Evolutionary conservation across 2,329 filamentous ascomycete genomes (phyloP).

Genomic region (Fusarium camptoceras): DNA sequence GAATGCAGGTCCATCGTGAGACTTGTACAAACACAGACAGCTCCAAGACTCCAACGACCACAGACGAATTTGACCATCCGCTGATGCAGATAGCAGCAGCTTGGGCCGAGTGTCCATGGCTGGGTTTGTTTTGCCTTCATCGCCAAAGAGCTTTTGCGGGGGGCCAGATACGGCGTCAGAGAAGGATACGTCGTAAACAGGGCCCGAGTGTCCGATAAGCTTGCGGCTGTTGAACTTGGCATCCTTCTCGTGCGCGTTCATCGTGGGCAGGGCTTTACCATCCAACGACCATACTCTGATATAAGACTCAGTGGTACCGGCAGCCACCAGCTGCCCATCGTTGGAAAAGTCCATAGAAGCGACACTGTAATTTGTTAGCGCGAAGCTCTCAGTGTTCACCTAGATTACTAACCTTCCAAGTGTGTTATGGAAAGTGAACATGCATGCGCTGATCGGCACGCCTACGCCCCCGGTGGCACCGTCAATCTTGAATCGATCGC

Average conservation of each 20-base stretch:
- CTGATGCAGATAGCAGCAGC: constrained; percentile 86
- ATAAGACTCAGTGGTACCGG: constrained; percentile 92
- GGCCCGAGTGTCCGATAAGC: constrained; percentile 89
- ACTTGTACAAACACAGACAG: constrained; percentile 94
- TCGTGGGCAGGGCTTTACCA: constrained; percentile 81
- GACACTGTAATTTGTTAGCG: constrained; percentile 64
- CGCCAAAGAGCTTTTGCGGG: constrained; percentile 62
- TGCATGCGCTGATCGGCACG: constrained; percentile 87
- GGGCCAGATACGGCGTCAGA: constrained; percentile 74
- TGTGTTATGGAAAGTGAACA: constrained; percentile 99
- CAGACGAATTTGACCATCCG: constrained; percentile 87
- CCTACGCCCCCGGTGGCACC: constrained; percentile 85
- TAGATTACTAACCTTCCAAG: constrained; percentile 76
- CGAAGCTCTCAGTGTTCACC: background rate
- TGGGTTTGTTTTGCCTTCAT: constrained; percentile 56
- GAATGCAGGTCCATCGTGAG: constrained; percentile 90
- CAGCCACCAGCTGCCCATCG: constrained; percentile 87
- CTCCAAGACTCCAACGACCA: constrained; percentile 94
- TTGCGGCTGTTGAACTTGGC: constrained; percentile 72
- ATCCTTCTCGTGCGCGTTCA: constrained; percentile 68
- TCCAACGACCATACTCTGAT: constrained; percentile 95
- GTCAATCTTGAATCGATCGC: constrained; percentile 91
- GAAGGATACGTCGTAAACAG: constrained; percentile 91
- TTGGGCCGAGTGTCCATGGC: constrained; percentile 70
- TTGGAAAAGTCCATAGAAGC: constrained; percentile 97